Percentiles rank a stretch among this genome's conserved stretches.
Conservation (phyloP, 1,284 basidiomycete species). For the Leccinum fuscescens region DNA sequence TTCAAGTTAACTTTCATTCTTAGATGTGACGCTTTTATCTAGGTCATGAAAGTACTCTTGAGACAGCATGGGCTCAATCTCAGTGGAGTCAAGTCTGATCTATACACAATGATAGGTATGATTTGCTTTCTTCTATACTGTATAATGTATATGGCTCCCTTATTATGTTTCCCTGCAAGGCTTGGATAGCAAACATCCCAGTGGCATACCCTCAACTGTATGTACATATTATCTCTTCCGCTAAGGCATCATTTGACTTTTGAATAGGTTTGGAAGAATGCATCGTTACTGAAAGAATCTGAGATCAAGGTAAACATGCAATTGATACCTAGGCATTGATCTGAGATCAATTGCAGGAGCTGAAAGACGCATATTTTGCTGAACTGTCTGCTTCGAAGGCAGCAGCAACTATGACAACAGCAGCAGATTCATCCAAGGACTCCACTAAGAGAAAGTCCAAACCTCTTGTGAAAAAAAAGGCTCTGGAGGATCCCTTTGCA, state of each 20-base stretch:
- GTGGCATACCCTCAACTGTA: constrained; percentile 68
- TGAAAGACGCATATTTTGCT: constrained; percentile 58
- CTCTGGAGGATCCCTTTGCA: constrained; percentile 43
- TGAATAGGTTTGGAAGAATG: constrained; percentile 63
- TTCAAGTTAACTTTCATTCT: background rate
- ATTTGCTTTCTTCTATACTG: background rate
- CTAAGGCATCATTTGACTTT: background rate
- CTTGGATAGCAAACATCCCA: constrained; percentile 71
- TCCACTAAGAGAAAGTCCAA: constrained; percentile 40
- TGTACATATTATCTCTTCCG: constrained; percentile 11
- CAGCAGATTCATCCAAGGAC: constrained; percentile 17
- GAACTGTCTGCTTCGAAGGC: constrained; percentile 37
- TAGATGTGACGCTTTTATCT: background rate
- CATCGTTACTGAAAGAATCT: constrained; percentile 52
- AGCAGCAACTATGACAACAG: constrained; percentile 10
- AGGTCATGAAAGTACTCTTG: constrained; percentile 69
- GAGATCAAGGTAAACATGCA: constrained; percentile 52
- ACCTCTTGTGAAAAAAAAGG: constrained; percentile 41
- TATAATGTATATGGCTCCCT: background rate
- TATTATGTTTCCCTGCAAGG: constrained; percentile 36
- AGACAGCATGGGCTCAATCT: constrained; percentile 61
- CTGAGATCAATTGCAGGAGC: constrained; percentile 38
- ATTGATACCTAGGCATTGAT: background rate
- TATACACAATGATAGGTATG: constrained; percentile 63
- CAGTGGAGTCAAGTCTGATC: constrained; percentile 65